Percentiles rank a stretch among this genome's conserved stretches.
Evolutionary conservation across 306 rosid genomes (phyloP).

Genomic region (Quercus ilex): DNA sequence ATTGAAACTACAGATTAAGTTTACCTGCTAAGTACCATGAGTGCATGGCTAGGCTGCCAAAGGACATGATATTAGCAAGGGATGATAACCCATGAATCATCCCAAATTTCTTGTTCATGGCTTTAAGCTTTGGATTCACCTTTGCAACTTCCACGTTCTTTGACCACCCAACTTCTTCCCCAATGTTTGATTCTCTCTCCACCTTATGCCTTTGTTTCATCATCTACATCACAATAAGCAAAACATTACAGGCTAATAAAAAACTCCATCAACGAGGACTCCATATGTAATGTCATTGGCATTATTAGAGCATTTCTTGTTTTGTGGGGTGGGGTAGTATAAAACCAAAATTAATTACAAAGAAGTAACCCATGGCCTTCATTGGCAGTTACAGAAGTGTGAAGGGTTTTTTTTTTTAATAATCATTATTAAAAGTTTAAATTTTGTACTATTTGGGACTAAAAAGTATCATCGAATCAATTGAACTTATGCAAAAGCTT

Average conservation of each 20-base stretch:
- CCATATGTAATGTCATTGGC: not conserved
- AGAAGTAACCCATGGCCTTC: not conserved
- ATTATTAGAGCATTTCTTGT: not conserved
- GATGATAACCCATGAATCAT: slow-evolving; percentile 98
- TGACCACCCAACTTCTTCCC: slow-evolving; percentile 92
- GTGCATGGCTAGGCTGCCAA: slow-evolving; percentile 94
- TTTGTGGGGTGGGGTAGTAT: not conserved
- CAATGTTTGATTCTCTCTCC: slow-evolving; percentile 78
- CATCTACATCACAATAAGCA: slow-evolving; percentile 55
- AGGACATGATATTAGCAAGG: slow-evolving; percentile 88
- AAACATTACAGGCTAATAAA: not conserved
- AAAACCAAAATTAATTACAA: no score
- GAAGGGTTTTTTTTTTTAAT: no score
- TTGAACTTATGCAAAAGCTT: not conserved
- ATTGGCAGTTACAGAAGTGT: not conserved
- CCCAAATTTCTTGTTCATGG: slow-evolving; percentile 97
- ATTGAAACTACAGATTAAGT: slow-evolving; percentile 51
- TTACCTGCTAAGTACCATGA: slow-evolving; percentile 97
- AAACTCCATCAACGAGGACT: not conserved
- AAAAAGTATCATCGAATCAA: not conserved
- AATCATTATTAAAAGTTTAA: not conserved
- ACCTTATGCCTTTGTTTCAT: slow-evolving; percentile 97
- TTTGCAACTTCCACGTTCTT: slow-evolving; percentile 91
- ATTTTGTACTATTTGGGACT: not conserved
- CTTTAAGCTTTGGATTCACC: slow-evolving; percentile 80